Evolutionary conservation across 2,329 filamentous ascomycete genomes (phyloP).

Genomic region (Pseudocercospora macadamiae): DNA sequence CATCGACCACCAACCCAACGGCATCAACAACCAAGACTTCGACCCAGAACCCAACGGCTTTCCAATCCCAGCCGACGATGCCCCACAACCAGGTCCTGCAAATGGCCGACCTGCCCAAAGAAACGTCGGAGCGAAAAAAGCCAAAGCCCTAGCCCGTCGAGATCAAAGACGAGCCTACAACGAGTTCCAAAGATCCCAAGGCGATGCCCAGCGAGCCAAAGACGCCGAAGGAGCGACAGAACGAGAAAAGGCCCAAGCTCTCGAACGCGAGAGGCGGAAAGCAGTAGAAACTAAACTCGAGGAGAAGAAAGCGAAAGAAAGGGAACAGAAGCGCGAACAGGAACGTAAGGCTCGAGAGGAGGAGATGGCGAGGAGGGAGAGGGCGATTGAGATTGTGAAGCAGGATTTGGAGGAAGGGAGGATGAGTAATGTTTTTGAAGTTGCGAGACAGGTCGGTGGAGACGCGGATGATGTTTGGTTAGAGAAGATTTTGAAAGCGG

Average conservation of each 20-base stretch:
- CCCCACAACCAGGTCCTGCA: constrained; percentile 41
- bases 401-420: constrained; percentile 34
- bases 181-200: constrained; percentile 54
- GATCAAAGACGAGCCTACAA: constrained; percentile 51
- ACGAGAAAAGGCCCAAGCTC: constrained; percentile 46
- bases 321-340: constrained; percentile 43
- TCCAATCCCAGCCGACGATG: neutral
- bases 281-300: constrained; percentile 48
- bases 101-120: constrained; percentile 26
- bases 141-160: constrained; percentile 50
- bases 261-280: constrained; percentile 46
- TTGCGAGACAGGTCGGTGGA: constrained; percentile 46
- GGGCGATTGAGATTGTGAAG: constrained; percentile 38
- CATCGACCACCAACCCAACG: neutral
- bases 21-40: neutral
- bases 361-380: constrained; percentile 40
- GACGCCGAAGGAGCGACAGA: constrained; percentile 50
- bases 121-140: constrained; percentile 53
- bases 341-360: constrained; percentile 43
- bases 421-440: constrained; percentile 43
- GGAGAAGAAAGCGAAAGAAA: constrained; percentile 44
- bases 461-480: constrained; percentile 46
- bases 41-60: neutral
- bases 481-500: constrained; percentile 46
- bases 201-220: constrained; percentile 47